These are phyloP conservation scores for Pythium sp. DNA, from an alignment of 352 stramenopile genomes.

Conservation along the genomic window DNA sequence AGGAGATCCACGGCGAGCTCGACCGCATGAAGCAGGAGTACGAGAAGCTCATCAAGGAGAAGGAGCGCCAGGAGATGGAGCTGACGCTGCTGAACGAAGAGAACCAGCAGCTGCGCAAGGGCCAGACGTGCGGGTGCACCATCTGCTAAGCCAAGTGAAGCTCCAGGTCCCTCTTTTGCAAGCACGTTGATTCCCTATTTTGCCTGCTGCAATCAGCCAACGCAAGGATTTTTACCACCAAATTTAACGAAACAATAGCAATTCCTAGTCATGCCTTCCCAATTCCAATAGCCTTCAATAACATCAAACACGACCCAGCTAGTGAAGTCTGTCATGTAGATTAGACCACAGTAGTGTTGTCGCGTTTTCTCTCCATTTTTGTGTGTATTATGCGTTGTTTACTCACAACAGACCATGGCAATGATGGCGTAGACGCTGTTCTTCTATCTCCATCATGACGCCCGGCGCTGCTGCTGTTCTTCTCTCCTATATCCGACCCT, in stretches of 20 bases:
- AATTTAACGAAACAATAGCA: slow-evolving; percentile 3
- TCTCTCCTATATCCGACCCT: neutral
- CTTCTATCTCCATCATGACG: neutral
- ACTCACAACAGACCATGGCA: neutral
- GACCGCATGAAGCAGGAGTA: slow-evolving; percentile 61
- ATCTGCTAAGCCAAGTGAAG: slow-evolving; percentile 44
- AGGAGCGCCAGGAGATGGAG: slow-evolving; percentile 79
- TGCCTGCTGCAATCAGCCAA: neutral
- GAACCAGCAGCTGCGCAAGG: slow-evolving; percentile 72
- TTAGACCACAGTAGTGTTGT: too few species aligned
- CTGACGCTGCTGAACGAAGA: slow-evolving; percentile 74
- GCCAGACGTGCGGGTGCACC: slow-evolving; percentile 61
- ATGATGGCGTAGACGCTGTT: neutral
- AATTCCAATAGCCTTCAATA: neutral
- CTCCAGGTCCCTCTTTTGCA: neutral
- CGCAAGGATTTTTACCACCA: neutral
- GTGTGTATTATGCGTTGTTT: neutral
- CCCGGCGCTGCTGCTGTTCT: neutral
- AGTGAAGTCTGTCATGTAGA: neutral
- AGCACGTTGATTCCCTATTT: neutral
- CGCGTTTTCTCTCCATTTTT: neutral
- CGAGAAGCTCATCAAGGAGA: slow-evolving; percentile 75
- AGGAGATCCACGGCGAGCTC: slow-evolving; percentile 63
- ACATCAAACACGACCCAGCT: neutral
- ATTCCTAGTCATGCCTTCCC: neutral